Evolutionary conservation across 176 grass and related monocot genomes (phyloP), one percentile per base, ranked within the genome.

Genomic region (Saccharum officinarum): DNA sequence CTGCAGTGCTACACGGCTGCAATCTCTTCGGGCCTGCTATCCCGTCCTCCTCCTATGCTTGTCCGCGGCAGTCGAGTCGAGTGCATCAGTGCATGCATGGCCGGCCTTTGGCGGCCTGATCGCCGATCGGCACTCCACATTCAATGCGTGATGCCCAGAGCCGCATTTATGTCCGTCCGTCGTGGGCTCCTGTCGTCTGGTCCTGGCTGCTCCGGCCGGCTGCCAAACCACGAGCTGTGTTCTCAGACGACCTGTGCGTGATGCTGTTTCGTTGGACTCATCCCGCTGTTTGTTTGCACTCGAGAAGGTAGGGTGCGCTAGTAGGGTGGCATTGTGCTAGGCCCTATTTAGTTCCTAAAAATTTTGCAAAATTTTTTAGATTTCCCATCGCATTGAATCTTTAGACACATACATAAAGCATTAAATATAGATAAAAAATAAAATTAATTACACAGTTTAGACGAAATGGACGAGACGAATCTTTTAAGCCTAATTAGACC

Each of bases 141-240:
- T 89, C 33, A 84, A 73, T 84, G 87, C 59, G 65, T 84, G 76
- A 69, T 46, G 61, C 87, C 87, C 82, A 84, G 69, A 89, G 82
- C 57, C 6, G 28, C 68, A 67, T 74, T 74, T 34, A 79, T 83
- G 67, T 10, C 61, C 60, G 49, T 50, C 36, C 37, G 28, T 74
- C 71, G 44, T 30, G 70, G 41, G 70, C 69, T 71, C 34, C 34
- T 36, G 34, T 0, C 28, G 28, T 28, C 54, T 59, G 20, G 17
- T 52, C 52, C 15, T 11, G 22, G 50, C 62, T 69, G 71, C 73
- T 85, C 72, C 33, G 42, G 40, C 40, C 26, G 52, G 50, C 75
- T 16, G 54, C 75, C 11, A 77, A 36, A 12, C 46, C 74, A 76
- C 61, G 71, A 76, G 61, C 22, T 31, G 33, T 34, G 30, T 22